phyloP scores from a whole-genome alignment of 257 asterid genomes.

The Fraxinus quadrangulata region DNA sequence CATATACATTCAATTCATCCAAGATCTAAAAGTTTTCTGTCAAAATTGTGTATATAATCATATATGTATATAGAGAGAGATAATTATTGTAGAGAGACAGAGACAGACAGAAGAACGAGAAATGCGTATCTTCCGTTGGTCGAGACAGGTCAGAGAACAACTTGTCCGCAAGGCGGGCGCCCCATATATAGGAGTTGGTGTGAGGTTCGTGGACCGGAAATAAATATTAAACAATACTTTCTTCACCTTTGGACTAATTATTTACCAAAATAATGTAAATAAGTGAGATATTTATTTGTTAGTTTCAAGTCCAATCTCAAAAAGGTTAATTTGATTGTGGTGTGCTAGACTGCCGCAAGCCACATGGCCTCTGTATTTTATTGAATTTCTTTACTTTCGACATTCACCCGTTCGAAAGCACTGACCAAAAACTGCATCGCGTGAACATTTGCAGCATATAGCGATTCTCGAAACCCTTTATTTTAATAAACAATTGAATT shows the following conservation, averaged over 20 bases:
- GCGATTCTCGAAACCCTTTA: too few relatives aligned
- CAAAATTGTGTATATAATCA: slow-evolving; percentile 24
- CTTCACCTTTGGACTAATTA: slow-evolving; percentile 18
- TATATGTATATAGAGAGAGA: background rate
- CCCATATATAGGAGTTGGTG: slow-evolving; percentile 33
- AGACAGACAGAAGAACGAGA: slow-evolving; percentile 18
- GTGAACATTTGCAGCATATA: too few relatives aligned
- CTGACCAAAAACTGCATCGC: too few relatives aligned
- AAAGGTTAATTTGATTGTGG: too few relatives aligned
- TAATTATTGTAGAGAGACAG: background rate
- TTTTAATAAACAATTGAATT: too few relatives aligned
- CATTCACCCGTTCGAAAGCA: too few relatives aligned
- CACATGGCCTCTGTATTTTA: too few relatives aligned
- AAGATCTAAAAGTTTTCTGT: slow-evolving; percentile 3
- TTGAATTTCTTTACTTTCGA: too few relatives aligned
- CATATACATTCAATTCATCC: background rate
- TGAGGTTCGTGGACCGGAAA: slow-evolving; percentile 25
- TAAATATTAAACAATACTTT: background rate
- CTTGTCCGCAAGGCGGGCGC: slow-evolving; percentile 15
- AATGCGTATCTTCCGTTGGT: slow-evolving; percentile 45
- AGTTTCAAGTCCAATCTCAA: too few relatives aligned
- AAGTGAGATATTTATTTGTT: too few relatives aligned
- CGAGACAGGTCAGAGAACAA: slow-evolving; percentile 33
- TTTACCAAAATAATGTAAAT: too few relatives aligned
- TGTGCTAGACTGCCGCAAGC: too few relatives aligned